A percentile compares a stretch with the other conserved stretches of the same genome.
Evolutionary conservation across 176 grass and related monocot genomes (phyloP).

Genomic region (Leersia perrieri): DNA sequence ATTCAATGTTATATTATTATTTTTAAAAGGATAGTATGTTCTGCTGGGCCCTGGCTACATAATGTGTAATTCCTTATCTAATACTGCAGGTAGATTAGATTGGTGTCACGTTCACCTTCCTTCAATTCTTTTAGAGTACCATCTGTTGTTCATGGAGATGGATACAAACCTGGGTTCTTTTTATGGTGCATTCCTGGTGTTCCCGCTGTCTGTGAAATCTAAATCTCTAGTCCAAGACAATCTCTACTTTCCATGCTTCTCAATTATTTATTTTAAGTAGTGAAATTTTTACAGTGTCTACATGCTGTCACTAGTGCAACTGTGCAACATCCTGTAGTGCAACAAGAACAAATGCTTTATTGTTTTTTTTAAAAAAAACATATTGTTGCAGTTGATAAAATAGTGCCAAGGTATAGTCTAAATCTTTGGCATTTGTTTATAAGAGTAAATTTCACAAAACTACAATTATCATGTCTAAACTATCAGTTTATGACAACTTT

Average conservation of each 20-base stretch:
- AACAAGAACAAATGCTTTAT: neutral
- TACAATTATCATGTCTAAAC: too few species aligned
- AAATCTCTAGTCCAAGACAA: neutral
- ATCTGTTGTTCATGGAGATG: neutral
- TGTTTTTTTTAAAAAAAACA: neutral
- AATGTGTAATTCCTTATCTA: neutral
- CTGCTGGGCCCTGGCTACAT: neutral
- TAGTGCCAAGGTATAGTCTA: neutral
- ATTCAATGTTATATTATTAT: neutral
- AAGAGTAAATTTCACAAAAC: too few species aligned
- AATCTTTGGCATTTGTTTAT: neutral
- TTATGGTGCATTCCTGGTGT: slow-evolving; percentile 7
- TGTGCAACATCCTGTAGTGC: neutral
- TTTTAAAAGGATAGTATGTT: neutral
- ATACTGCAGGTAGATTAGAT: neutral
- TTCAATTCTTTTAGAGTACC: neutral
- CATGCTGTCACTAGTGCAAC: neutral
- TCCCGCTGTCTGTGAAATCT: slow-evolving; percentile 4
- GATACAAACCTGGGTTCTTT: neutral
- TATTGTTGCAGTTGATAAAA: neutral
- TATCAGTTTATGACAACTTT: too few species aligned
- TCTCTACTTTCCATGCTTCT: too few species aligned
- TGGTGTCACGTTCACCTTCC: neutral
- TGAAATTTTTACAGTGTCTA: neutral
- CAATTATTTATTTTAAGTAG: neutral